A percentile compares a stretch with the other conserved stretches of the same genome.
Conservation (phyloP, 1,284 basidiomycete genomes). For the Salmacisia buchloeana region DNA sequence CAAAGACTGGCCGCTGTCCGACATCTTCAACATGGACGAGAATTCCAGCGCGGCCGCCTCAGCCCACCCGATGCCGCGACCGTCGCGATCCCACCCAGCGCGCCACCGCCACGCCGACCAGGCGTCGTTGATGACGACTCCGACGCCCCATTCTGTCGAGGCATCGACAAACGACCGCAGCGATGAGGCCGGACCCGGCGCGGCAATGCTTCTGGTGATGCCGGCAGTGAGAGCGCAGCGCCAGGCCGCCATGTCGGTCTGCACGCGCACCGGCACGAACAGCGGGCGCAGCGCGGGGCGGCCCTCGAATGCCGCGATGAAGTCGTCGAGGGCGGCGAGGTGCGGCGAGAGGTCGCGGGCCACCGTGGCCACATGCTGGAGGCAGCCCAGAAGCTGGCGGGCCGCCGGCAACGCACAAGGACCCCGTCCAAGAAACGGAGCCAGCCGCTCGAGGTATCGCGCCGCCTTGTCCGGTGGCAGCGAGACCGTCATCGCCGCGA, state of each 20-base stretch:
- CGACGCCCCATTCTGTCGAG: neutral
- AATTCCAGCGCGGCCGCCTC: neutral
- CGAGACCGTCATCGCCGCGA: neutral
- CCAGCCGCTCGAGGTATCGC: neutral
- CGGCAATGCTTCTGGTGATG: neutral
- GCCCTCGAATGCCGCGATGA: neutral
- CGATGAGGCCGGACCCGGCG: neutral
- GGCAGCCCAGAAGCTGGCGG: neutral
- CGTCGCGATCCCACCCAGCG: neutral
- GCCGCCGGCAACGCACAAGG: neutral
- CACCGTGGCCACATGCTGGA: neutral
- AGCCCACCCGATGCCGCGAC: neutral
- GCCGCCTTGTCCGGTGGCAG: neutral
- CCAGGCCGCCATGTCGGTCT: neutral
- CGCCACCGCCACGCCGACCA: neutral
- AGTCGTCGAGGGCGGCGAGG: neutral
- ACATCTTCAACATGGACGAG: slow-evolving; percentile 5
- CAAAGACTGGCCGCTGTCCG: neutral
- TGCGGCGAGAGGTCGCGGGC: neutral
- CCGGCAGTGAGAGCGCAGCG: neutral
- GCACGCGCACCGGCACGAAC: neutral
- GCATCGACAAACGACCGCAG: neutral
- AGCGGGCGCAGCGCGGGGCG: neutral
- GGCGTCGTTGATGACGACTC: neutral
- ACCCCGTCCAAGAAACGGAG: neutral